Conservation (phyloP, 495 filamentous ascomycete species). For the Cercophora sp. region DNA sequence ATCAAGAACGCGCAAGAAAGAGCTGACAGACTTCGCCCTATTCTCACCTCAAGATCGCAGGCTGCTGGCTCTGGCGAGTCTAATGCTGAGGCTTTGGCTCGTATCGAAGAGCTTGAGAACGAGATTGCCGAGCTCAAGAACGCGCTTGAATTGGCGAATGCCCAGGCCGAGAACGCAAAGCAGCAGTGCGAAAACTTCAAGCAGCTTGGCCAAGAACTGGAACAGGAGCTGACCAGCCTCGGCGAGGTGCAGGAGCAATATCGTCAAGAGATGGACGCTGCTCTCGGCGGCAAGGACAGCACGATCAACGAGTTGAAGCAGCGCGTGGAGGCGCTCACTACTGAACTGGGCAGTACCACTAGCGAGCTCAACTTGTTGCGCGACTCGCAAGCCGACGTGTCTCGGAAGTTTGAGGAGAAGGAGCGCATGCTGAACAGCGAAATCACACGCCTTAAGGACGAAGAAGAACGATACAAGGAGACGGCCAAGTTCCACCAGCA, state of each 20-base stretch:
- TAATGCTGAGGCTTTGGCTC: conserved; percentile 51
- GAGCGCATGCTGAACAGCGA: conserved; percentile 69
- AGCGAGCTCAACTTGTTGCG: conserved; percentile 73
- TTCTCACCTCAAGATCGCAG: conserved; percentile 55
- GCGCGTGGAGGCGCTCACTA: conserved; percentile 72
- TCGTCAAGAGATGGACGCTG: conserved; percentile 72
- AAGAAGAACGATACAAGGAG: conserved; percentile 72
- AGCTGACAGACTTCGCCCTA: conserved; percentile 69
- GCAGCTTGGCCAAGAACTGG: conserved; percentile 79
- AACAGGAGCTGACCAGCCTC: conserved; percentile 78
- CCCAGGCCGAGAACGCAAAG: conserved; percentile 74
- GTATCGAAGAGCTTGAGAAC: conserved; percentile 80
- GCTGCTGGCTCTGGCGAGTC: conserved; percentile 44
- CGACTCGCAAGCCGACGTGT: conserved; percentile 68
- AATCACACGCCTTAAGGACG: conserved; percentile 77
- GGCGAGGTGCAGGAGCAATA: conserved; percentile 82
- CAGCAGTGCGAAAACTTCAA: conserved; percentile 82
- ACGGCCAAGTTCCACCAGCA: conserved; percentile 79
- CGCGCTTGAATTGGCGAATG: conserved; percentile 68
- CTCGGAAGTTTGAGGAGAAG: conserved; percentile 73
- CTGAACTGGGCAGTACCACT: conserved; percentile 75
- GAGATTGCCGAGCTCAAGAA: conserved; percentile 81
- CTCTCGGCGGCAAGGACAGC: conserved; percentile 67
- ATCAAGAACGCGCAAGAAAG: conserved; percentile 85
- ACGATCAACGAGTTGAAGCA: conserved; percentile 75